Evolutionary conservation across 1,284 basidiomycete genomes (phyloP), one percentile per base, ranked within the genome.

Genomic region (Boletellus deceptivus): DNA sequence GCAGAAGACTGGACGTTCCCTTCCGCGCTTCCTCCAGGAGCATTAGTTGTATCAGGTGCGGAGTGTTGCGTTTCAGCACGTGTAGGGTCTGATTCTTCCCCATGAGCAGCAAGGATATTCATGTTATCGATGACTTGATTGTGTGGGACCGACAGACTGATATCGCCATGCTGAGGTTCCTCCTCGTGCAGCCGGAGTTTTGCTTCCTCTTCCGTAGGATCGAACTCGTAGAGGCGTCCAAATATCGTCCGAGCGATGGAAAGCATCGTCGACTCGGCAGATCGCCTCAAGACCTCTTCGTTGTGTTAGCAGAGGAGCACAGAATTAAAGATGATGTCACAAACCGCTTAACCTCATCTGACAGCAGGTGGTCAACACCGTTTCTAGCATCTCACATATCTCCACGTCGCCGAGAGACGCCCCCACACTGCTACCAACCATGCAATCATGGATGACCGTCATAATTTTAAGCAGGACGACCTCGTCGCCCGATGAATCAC

Each of bases 381-480:
- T 98, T 73, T 99, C 97, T 64, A 99, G 77, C 85, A 99, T 94
- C 72, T 98, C 96, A 69, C 97, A 99, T 18, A 99, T 89, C 67
- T 94, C 91, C 53, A 97, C 85, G 63, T 99, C 96, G 35, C 91
- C 90, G 36, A 98, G 77, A 11, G 79, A 75, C 20, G 69, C 64
- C 0, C 86, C 88, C n/a, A 88, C 79, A 46, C 68, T 73, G 27
- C 60, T 71, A 45, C 84, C 82, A 52, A 86, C 83, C 59, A 96
- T 77, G 61, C 91, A 85, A 64, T 92, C 86, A 56, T 91, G 84
- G 55, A 99, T 94, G 10, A 98, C 86, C 13, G 88, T 83, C 74
- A 99, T 83, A 57, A 99, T 94, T 64, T 89, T 89, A 48, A 97
- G 79, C 13, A 99, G 77, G 6, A 98, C 94, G 6, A 98, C 89